Base-by-base conservation (phyloP, 2,329 filamentous ascomycete species). In the Monosporascus sp. region DNA sequence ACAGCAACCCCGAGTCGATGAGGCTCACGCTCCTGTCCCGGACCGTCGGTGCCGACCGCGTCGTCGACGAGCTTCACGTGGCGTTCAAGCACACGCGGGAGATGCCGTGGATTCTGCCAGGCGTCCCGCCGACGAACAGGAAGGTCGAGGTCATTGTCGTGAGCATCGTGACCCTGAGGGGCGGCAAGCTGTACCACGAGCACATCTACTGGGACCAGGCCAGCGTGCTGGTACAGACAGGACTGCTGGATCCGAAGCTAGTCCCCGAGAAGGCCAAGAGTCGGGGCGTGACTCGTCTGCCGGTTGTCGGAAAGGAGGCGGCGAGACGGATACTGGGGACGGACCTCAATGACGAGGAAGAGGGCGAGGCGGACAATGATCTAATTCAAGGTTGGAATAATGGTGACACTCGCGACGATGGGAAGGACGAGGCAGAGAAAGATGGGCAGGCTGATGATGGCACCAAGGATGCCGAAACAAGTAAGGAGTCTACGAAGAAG, bases 201-300 rank as follows among this genome's bases (percentile, higher is more conserved):
- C 84, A 87, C 56, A 83, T 88, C 14, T 75, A 78, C 9, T 88
- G 85, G 85, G 85, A 88, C 52, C 84, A 88, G 61, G 82, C 76
- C 0, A 86, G 80, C 0, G 81, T 81, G 8, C 67, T 88, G n/a
- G 69, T 77, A 5, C 85, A 88, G 61, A 64, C 81, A 6, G 85
- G 83, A 0, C 62, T 86, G 37, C 59, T 88, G 36, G 72, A 76
- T 39, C 72, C 70, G 0, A 66, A 66, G 0, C 15, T 71, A 0
- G 48, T 76, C 1, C 70, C 74, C 0, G 61, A 70, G 11, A 60
- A 61, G 25, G 68, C 67, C 0, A 65, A 62, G 20, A 65, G 69
- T 9, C 55, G 61, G 6, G 73, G 72, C 0, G 65, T 75, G 0
- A 59, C 66, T 55, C 65, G 57, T 3, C 53, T 76, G 9, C 74